Percentiles rank a stretch among this genome's conserved stretches.
Evolutionary conservation across 148 eudicot species (phyloP).

Genomic region (Simmondsia chinensis): DNA sequence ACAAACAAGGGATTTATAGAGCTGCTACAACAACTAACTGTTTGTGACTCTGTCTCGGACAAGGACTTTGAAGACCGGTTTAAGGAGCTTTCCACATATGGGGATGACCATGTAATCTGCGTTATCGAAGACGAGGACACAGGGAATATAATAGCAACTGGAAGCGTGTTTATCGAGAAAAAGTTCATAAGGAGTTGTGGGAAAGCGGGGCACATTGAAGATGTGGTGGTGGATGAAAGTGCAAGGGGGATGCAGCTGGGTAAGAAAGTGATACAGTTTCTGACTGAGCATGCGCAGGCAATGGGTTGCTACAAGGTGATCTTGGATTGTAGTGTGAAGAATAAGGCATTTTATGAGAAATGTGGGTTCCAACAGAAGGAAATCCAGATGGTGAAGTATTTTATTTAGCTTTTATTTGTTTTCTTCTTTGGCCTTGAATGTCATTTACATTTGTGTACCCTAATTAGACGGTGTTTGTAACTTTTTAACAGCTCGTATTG

Average conservation of each 20-base stretch:
- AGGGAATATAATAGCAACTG: constrained; percentile 67
- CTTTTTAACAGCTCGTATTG: too few relatives aligned
- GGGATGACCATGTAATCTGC: constrained; percentile 66
- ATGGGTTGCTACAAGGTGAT: constrained; percentile 92
- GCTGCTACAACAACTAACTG: constrained; percentile 67
- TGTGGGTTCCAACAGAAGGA: constrained; percentile 74
- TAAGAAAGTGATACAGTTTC: constrained; percentile 53
- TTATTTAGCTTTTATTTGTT: constrained; percentile 13
- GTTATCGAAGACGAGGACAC: constrained; percentile 61
- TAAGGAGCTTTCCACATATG: constrained; percentile 41
- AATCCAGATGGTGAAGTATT: constrained; percentile 85
- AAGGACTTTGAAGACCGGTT: constrained; percentile 54
- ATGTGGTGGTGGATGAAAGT: constrained; percentile 69
- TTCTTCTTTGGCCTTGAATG: neutral
- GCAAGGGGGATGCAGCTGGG: constrained; percentile 69
- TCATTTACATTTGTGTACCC: too few relatives aligned
- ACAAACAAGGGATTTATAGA: constrained; percentile 72
- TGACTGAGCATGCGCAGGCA: constrained; percentile 46
- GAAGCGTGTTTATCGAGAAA: constrained; percentile 73
- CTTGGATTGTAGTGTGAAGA: constrained; percentile 63
- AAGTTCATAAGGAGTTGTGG: constrained; percentile 80
- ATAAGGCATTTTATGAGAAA: constrained; percentile 59
- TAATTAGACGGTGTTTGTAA: too few relatives aligned
- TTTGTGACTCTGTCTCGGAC: constrained; percentile 66
- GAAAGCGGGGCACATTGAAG: constrained; percentile 86